Conservation (phyloP, 352 stramenopile species). For the Albugo candida region DNA sequence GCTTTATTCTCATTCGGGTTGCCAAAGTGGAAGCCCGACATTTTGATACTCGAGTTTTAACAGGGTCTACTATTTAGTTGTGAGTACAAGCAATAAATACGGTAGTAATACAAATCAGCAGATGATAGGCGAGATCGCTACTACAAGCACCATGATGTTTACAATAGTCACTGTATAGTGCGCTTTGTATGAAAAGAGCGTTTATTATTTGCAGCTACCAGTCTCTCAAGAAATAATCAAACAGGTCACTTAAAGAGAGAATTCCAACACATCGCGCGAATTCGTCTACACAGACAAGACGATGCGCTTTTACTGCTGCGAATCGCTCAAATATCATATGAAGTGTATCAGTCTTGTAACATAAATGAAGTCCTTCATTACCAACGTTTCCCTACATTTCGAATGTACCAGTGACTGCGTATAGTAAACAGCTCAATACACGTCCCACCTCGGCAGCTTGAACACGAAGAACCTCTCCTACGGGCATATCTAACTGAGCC, state of each 20-base stretch:
- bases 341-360: constrained; percentile 77
- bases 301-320: constrained; percentile 67
- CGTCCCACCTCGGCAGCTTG: constrained; percentile 55
- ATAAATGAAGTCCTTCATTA: constrained; percentile 64
- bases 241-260: constrained; percentile 76
- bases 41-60: too few species aligned
- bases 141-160: too few species aligned
- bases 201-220: not conserved
- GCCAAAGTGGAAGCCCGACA: too few species aligned
- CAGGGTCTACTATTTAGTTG: too few species aligned
- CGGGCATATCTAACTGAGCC: constrained; percentile 77
- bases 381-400: constrained; percentile 15
- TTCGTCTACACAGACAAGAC: constrained; percentile 73
- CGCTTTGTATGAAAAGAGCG: too few species aligned
- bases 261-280: constrained; percentile 62
- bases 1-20: not conserved
- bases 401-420: not conserved
- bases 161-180: too few species aligned
- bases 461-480: constrained; percentile 71
- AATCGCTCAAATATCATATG: constrained; percentile 83
- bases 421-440: not conserved
- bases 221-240: constrained; percentile 83
- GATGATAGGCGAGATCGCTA: too few species aligned
- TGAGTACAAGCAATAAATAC: too few species aligned
- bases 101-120: too few species aligned